Evolutionary conservation across 768 basidiomycete genomes (phyloP), one percentile per base, ranked within the genome.

Genomic region (Grammothele lineata): DNA sequence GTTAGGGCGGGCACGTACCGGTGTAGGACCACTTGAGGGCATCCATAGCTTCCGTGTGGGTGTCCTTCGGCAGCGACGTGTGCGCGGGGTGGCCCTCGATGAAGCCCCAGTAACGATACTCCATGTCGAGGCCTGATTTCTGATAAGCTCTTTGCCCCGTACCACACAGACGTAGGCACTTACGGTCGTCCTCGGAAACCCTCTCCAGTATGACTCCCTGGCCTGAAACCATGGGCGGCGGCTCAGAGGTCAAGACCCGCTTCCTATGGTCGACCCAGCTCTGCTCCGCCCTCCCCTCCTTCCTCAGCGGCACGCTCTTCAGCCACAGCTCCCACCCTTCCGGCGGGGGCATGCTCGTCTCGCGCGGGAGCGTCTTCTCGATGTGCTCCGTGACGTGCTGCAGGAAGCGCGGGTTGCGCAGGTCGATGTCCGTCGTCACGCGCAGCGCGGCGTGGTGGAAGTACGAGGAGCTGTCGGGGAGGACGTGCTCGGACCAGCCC

Each of bases 71-170:
- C 22, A 91, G 69, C 0, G 73, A 59, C 7, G 72, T 68, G 61
- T 92, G 89, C 0, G 85, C 85, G 0, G 89, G 89, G 55, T 91
- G 87, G 26, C 76, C 66, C 62, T 89, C 85, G 66, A 92, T 75
- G 59, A 83, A 92, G 5, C 78, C 69, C 90, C 90, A 92, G 58
- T 89, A 92, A 45, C 84, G 72, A 55, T 85, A 87, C 58, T 88
- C 85, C 57, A 81, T 73, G 45, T 90, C 86, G 18, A 87, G 68
- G 37, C 77, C 89, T 90, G 51, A 14, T 42, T 17, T 7, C 18
- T n/a, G 18, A 36, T 51, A 2, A 54, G 45, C 23, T 24, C 22
- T 26, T 21, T 8, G 17, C 37, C 41, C 18, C 43, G 19, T n/a
- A 17, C 39, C 22, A 12, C 37, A 40, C 0, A 46, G 4, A 30